Evolutionary conservation across 164 flowering plant species (phyloP).

Genomic region (Chimonanthus salicifolius): DNA sequence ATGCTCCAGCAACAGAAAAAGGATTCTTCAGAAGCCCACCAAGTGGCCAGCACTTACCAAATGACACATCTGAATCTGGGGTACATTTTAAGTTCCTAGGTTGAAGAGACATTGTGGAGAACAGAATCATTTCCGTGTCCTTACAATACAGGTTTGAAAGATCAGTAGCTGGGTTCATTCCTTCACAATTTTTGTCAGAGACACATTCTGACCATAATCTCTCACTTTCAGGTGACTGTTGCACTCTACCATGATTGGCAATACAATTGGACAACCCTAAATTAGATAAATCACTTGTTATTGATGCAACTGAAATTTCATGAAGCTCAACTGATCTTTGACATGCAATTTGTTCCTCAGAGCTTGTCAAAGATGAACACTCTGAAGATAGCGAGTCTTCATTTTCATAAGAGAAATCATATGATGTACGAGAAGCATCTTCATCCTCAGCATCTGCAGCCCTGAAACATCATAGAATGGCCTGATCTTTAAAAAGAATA

Average conservation of each 20-base stretch:
- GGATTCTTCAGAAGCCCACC: conserved; percentile 29
- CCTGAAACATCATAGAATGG: conserved; percentile 36
- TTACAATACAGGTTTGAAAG: conserved; percentile 4
- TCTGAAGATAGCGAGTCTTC: conserved; percentile 52
- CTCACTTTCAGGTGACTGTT: conserved; percentile 21
- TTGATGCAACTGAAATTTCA: conserved; percentile 14
- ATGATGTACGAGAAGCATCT: conserved; percentile 37
- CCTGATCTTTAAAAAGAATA: conserved; percentile 1
- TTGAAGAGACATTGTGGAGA: conserved; percentile 8
- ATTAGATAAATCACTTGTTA: conserved; percentile 35
- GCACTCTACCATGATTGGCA: conserved; percentile 12
- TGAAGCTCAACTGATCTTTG: conserved; percentile 25
- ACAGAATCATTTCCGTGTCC: conserved; percentile 11
- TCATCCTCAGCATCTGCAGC: conserved; percentile 18
- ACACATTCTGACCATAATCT: conserved; percentile 7
- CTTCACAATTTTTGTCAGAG: conserved; percentile 11
- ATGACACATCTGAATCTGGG: conserved; percentile 18
- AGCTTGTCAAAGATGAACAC: conserved; percentile 41
- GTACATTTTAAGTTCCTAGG: conserved; percentile 10
- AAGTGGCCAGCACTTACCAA: conserved; percentile 26
- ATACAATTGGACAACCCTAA: conserved; percentile 29
- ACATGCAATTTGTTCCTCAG: conserved; percentile 36
- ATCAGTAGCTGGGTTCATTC: conserved; percentile 8
- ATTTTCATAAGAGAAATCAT: conserved; percentile 31
- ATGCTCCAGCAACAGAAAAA: conserved; percentile 15